Evolutionary conservation across 306 rosid species (phyloP).

Genomic region (Inga oerstediana): DNA sequence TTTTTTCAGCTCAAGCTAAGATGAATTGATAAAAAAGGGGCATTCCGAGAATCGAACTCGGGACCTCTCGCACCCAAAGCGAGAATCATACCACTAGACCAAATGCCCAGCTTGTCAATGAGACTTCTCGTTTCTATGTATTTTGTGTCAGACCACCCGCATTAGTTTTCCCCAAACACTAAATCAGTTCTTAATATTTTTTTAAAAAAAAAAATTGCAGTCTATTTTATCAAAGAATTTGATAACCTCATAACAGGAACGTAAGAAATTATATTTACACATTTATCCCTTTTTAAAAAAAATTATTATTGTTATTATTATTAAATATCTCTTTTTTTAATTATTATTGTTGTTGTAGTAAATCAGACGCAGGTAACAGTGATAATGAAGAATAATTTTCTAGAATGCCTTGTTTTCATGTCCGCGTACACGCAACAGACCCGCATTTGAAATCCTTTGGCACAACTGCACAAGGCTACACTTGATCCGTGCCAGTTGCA

Average conservation of each 20-base stretch:
- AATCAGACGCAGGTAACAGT: not conserved
- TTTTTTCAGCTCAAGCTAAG: no score
- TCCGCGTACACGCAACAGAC: not conserved
- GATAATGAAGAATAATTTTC: not conserved
- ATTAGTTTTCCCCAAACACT: no score
- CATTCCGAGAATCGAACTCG: slow-evolving; percentile 19
- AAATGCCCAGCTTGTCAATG: not conserved
- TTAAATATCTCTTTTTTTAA: no score
- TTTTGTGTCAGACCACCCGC: no score
- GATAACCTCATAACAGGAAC: no score
- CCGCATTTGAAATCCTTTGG: not conserved
- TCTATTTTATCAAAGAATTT: no score
- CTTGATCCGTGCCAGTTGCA: not conserved
- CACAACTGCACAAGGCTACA: not conserved
- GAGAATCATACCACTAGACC: slow-evolving; percentile 22
- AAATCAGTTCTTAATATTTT: no score
- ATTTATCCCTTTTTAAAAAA: no score
- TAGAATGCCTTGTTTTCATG: not conserved
- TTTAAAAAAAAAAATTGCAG: no score
- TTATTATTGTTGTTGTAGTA: not conserved
- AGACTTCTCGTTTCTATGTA: rapidly evolving
- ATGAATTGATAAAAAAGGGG: not conserved
- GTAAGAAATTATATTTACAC: no score
- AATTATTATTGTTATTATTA: no score
- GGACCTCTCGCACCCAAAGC: slow-evolving; percentile 23